Evolutionary conservation across 805 yeast species (phyloP), one percentile per base, ranked within the genome.

Genomic region (Candida berthetii): DNA sequence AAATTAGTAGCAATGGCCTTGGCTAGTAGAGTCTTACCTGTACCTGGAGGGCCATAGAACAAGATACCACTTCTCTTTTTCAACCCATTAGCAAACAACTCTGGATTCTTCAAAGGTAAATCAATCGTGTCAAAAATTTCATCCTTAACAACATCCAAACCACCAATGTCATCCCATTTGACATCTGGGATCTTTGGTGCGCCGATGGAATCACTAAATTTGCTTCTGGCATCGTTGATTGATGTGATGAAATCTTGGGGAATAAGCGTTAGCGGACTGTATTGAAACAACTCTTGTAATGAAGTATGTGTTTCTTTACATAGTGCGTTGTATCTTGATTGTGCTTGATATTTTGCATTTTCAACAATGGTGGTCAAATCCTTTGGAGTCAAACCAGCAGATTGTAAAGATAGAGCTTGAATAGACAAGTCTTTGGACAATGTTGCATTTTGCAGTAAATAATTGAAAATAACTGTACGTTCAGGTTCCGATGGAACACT

Each of bases 41-140:
- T 93, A 19, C 99, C 99, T 0, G 99, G 99, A 0, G 99, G 99
- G 0, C 99, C 99, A 64, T 93, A 93, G 60, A 93, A 89, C 48
- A 93, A 65, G 31, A 93, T 85, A 38, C 99, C 99, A 55, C 95
- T 82, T 62, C 99, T 74, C 58, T 91, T 91, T 61, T 93, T 91
- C 58, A 93, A 76, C 0, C 98, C 98, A 36, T 81, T 80, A 39
- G 80, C 74, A 62, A 91, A 91, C 42, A 93, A 66, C 50, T 88
- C 95, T 0, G 98, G 98, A 58, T 85, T 90, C 54, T 86, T 88
- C 57, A 91, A 68, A 3, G 99, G 99, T 85, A 91, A 78, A 52
- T 91, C 98, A 45, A 93, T 90, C 0, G 99, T 91, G 56, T 93
- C 99, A 59, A 90, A 65, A 50, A 93, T 91, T 54, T 91, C 97